These are phyloP conservation scores for Aspergillus aculeatinus DNA, from an alignment of 2,329 filamentous ascomycete species.

Conservation along the genomic window DNA sequence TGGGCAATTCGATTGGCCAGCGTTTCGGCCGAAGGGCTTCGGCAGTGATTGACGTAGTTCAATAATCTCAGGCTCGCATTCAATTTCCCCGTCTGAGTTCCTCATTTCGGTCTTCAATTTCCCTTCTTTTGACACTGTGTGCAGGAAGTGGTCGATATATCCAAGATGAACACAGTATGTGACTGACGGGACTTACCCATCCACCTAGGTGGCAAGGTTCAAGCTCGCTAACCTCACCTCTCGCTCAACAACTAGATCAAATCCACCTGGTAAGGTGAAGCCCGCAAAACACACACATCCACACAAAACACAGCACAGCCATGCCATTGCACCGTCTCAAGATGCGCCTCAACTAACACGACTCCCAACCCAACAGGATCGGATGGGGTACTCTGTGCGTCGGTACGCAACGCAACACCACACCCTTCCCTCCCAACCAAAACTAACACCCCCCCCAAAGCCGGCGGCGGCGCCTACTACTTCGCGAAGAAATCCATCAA, in stretches of 20 bases:
- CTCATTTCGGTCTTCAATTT: conserved; percentile 5
- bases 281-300: background rate
- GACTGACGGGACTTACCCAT: background rate
- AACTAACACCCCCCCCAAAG: conserved; percentile 50
- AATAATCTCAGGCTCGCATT: background rate
- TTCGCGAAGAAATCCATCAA: conserved; percentile 96
- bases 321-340: background rate
- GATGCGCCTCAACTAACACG: background rate
- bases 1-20: background rate
- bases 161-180: conserved; percentile 55
- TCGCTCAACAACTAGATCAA: conserved; percentile 46
- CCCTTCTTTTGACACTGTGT: conserved; percentile 3
- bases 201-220: background rate
- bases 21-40: background rate
- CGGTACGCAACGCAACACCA: conserved; percentile 54
- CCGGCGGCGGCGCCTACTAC: conserved; percentile 88
- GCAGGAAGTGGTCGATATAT: background rate
- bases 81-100: background rate
- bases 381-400: conserved; percentile 89
- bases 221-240: conserved; percentile 12
- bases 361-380: conserved; percentile 58
- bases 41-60: conserved; percentile 22
- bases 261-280: conserved; percentile 56
- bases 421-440: no score
- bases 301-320: conserved; percentile 9